These are phyloP conservation scores for Aureobasidium namibiae DNA, from an alignment of 2,329 filamentous ascomycete species.

Conservation along the genomic window DNA sequence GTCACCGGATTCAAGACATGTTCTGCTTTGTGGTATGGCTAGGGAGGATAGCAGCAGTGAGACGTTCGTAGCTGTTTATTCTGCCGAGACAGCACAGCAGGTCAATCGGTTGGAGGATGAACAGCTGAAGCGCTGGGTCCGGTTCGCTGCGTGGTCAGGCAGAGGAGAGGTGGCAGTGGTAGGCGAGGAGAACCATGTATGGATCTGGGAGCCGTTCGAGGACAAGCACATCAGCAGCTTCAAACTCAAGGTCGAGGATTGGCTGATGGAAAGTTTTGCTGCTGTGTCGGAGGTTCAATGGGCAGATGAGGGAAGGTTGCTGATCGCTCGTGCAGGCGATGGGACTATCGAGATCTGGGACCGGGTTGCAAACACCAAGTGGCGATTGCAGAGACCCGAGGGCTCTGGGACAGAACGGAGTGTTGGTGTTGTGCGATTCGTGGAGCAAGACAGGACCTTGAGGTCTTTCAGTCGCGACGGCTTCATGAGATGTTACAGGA, in stretches of 20 bases:
- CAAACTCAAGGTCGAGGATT: neutral
- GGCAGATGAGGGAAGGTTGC: neutral
- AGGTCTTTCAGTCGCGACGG: neutral
- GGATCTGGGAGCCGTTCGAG: slow-evolving; percentile 3
- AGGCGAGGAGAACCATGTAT: neutral
- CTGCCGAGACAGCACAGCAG: neutral
- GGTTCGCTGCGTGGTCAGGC: neutral
- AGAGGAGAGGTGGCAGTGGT: neutral
- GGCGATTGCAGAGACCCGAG: neutral
- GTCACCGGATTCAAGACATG: neutral
- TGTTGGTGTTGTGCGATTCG: neutral
- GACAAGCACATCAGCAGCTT: neutral
- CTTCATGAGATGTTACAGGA: neutral
- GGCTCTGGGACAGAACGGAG: neutral
- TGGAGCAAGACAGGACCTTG: neutral
- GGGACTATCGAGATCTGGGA: neutral
- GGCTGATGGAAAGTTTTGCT: neutral
- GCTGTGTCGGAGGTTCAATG: neutral
- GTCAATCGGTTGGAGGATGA: neutral
- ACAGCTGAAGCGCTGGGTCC: neutral
- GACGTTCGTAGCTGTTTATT: neutral
- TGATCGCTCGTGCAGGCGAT: neutral
- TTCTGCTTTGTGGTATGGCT: neutral
- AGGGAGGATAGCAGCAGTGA: neutral
- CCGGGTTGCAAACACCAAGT: neutral